phyloP scores from a whole-genome alignment of 139 green algal species.

The Tetradesmus obliquus region DNA sequence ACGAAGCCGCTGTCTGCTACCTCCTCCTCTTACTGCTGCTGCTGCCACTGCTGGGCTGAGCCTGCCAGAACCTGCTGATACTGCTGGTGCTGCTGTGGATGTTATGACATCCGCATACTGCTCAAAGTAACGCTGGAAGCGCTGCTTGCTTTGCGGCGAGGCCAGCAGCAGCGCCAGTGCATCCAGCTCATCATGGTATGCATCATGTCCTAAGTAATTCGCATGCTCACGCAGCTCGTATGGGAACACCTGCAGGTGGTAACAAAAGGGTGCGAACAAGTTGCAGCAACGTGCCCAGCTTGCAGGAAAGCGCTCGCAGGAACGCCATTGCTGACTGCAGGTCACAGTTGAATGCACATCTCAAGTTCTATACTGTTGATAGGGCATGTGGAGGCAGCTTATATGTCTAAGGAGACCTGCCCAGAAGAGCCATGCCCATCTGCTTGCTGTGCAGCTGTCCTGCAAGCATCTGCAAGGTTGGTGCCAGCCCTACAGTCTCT shows the following conservation, averaged over 20 bases:
- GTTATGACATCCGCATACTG: neutral
- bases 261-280: neutral
- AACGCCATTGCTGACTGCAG: neutral
- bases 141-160: slow-evolving; percentile 18
- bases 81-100: neutral
- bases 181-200: slow-evolving; percentile 35
- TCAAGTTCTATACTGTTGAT: too few relatives aligned
- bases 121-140: slow-evolving; percentile 49
- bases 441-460: neutral
- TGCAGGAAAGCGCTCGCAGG: neutral
- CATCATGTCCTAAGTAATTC: neutral
- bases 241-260: slow-evolving; percentile 8
- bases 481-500: neutral
- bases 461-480: neutral
- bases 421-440: neutral
- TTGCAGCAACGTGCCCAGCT: neutral
- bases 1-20: too few relatives aligned
- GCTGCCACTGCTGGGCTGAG: slow-evolving; percentile 19
- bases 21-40: slow-evolving; percentile 2
- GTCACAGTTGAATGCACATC: too few relatives aligned
- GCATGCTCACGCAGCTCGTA: slow-evolving; percentile 30
- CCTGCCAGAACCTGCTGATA: slow-evolving; percentile 3
- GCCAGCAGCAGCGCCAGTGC: slow-evolving; percentile 28
- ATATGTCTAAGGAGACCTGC: neutral
- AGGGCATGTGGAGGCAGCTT: too few relatives aligned